Evolutionary conservation across 2,329 filamentous ascomycete genomes (phyloP), one percentile per base, ranked within the genome.

Genomic region (Ophiocordyceps robertsii): DNA sequence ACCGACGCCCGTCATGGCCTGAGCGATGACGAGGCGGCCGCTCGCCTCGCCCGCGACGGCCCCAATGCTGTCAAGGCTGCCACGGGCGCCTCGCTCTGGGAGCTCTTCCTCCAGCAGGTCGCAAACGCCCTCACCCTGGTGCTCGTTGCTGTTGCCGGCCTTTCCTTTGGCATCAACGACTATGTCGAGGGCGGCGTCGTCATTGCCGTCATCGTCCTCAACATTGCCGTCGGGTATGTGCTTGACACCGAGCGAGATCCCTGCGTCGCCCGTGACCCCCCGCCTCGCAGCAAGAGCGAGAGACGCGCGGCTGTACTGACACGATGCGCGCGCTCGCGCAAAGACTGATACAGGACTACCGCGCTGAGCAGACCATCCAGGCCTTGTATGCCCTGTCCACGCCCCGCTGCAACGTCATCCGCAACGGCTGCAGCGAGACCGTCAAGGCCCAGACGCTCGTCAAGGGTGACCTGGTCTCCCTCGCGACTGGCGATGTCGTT

Each of bases 71-170:
- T 86, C 67, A 75, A 81, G 63, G 75, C 77, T 63, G 75, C 79
- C 68, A 77, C 80, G 64, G 77, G 79, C 62, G 64, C 82, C 65
- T 84, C 81, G 62, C 56, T 81, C 62, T 84, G 80, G 76, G 75
- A 82, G 65, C 83, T 86, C 66, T 72, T 86, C 65, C 62, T 86
- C 64, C 82, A 80, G 57, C 82, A 86, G 67, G 73, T 85, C 52
- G 83, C 81, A 50, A 86, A 86, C 66, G 83, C 80, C 65, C 67
- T 86, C 63, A 86, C 82, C 49, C 69, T 82, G 57, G 79, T 84
- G 48, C 77, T 88, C 51, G 69, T 87, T 51, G 77, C 84, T 54
- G 82, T 84, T 54, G 85, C 84, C 77, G 78, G 76, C 45, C 65
- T 77, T 45, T 78, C 75, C 39, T 82, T 80, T 62, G 75, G 70